Conservation (phyloP, 768 basidiomycete genomes). For the Kwoniella europaea region DNA sequence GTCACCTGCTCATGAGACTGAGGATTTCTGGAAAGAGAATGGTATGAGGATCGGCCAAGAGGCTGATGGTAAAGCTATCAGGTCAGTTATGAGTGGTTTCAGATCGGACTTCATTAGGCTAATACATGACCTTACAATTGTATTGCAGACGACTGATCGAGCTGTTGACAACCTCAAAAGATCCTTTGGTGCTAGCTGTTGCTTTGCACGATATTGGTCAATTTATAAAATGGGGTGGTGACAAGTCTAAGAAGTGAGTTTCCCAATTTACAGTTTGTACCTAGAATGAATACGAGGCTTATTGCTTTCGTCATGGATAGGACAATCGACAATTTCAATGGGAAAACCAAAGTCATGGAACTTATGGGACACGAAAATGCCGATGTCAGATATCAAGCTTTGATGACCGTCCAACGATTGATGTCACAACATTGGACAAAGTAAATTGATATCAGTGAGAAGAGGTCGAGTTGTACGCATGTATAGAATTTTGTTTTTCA, state of each 20-base stretch:
- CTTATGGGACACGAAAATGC: slow-evolving; percentile 86
- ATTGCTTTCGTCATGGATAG: slow-evolving; percentile 59
- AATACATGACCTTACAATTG: neutral
- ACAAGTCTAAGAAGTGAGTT: slow-evolving; percentile 83
- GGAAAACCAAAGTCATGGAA: slow-evolving; percentile 70
- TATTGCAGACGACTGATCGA: slow-evolving; percentile 70
- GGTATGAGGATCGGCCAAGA: slow-evolving; percentile 81
- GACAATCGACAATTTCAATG: slow-evolving; percentile 79
- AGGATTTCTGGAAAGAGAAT: slow-evolving; percentile 98
- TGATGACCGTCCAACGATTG: slow-evolving; percentile 86
- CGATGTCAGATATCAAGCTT: slow-evolving; percentile 89
- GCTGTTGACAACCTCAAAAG: slow-evolving; percentile 71
- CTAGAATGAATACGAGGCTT: neutral
- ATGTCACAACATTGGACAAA: slow-evolving; percentile 69
- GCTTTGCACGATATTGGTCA: slow-evolving; percentile 92
- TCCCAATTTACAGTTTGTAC: neutral
- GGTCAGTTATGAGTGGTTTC: slow-evolving; percentile 62
- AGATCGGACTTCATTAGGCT: too few species aligned
- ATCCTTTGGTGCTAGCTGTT: slow-evolving; percentile 82
- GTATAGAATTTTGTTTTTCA: slow-evolving; percentile 19
- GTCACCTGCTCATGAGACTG: slow-evolving; percentile 94
- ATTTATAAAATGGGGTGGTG: slow-evolving; percentile 83
- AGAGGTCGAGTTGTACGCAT: slow-evolving; percentile 24
- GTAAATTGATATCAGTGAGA: neutral
- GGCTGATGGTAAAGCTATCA: slow-evolving; percentile 78